These are phyloP conservation scores for Eucalyptus grandis DNA, from an alignment of 345 rosid genomes.

Conservation along the genomic window DNA sequence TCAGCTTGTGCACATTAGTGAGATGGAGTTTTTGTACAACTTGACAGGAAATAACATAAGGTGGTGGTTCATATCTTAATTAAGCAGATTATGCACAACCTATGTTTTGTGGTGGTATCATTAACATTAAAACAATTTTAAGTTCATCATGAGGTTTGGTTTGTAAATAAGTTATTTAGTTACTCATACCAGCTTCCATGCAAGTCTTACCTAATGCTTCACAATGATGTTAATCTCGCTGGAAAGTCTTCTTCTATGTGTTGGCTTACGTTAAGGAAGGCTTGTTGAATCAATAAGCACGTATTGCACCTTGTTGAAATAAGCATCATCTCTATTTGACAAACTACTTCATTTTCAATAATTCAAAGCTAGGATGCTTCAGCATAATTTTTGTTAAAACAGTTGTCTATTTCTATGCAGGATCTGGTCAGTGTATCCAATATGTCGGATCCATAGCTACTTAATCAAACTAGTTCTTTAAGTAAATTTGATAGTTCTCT, in stretches of 20 bases:
- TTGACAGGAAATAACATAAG: neutral
- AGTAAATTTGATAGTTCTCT: neutral
- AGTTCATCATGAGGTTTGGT: neutral
- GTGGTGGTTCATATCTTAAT: neutral
- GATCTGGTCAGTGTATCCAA: neutral
- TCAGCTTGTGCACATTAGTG: neutral
- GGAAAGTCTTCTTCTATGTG: neutral
- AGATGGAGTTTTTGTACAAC: neutral
- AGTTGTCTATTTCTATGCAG: neutral
- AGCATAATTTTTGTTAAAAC: neutral
- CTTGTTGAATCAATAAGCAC: neutral
- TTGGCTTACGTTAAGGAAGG: neutral
- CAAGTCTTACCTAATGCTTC: neutral
- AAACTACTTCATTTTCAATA: neutral
- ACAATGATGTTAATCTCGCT: neutral
- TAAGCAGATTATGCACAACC: neutral
- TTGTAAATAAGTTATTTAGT: neutral
- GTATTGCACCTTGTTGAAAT: neutral
- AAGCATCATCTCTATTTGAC: neutral
- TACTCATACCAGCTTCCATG: neutral
- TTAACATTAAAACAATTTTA: neutral
- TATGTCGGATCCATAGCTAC: neutral
- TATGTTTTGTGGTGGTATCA: neutral
- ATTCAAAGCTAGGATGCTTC: neutral
- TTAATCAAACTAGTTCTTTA: neutral